Conservation (phyloP, 1,284 basidiomycete genomes). For the Leccinum insigne region DNA sequence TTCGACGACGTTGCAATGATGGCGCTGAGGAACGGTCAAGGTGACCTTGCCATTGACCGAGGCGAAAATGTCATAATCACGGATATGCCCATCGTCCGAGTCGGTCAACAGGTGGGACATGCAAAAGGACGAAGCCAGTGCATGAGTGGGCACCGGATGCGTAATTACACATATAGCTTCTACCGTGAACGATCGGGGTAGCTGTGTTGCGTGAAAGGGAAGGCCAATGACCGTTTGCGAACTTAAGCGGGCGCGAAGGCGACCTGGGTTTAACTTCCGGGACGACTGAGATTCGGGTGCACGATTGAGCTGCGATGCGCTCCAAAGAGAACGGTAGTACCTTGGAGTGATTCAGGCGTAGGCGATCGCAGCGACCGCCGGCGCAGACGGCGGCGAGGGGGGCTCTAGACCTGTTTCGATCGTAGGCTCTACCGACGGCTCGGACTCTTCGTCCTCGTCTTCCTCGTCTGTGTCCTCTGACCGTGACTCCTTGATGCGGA, state of each 20-base stretch:
- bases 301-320: slow-evolving; percentile 12
- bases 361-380: slow-evolving; percentile 26
- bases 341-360: slow-evolving; percentile 31
- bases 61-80: slow-evolving; percentile 91
- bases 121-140: slow-evolving; percentile 84
- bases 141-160: slow-evolving; percentile 85
- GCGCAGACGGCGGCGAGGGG: slow-evolving; percentile 25
- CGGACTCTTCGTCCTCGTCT: slow-evolving; percentile 48
- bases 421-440: slow-evolving; percentile 31
- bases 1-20: slow-evolving; percentile 89
- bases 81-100: slow-evolving; percentile 91
- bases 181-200: slow-evolving; percentile 73
- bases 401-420: slow-evolving; percentile 22
- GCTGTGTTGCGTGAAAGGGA: slow-evolving; percentile 28
- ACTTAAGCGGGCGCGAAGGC: slow-evolving; percentile 59
- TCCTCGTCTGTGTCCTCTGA: slow-evolving; percentile 61
- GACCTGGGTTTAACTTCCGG: slow-evolving; percentile 49
- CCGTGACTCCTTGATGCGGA: slow-evolving; percentile 41
- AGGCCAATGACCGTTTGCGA: slow-evolving; percentile 45
- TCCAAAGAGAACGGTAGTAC: slow-evolving; percentile 15
- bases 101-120: slow-evolving; percentile 90
- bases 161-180: slow-evolving; percentile 94
- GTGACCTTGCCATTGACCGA: slow-evolving; percentile 88
- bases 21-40: slow-evolving; percentile 87
- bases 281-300: slow-evolving; percentile 19